These are phyloP conservation scores for Taphrina flavorubra DNA, from an alignment of 1,139 yeast species.

Conservation along the genomic window DNA sequence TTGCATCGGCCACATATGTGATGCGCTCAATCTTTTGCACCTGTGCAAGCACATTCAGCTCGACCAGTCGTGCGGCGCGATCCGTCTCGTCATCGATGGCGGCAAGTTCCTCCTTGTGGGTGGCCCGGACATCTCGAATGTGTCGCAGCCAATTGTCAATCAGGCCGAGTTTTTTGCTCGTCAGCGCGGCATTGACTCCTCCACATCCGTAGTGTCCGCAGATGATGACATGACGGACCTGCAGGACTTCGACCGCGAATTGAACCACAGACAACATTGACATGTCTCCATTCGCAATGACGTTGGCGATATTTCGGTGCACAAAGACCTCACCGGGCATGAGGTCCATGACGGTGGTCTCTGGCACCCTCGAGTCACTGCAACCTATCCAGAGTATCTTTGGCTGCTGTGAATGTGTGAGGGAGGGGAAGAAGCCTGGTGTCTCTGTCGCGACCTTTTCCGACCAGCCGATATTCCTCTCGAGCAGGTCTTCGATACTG, in stretches of 20 bases:
- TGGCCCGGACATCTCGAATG: conserved; percentile 71
- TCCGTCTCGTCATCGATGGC: conserved; percentile 54
- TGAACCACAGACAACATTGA: conserved; percentile 83
- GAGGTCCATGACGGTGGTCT: conserved; percentile 68
- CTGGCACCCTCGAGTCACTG: conserved; percentile 90
- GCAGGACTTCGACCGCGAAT: conserved; percentile 85
- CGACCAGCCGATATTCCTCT: conserved; percentile 72
- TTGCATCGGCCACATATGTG: conserved; percentile 75
- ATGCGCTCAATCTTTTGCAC: conserved; percentile 65
- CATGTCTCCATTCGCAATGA: conserved; percentile 72
- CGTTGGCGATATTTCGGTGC: conserved; percentile 90
- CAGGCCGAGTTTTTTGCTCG: conserved; percentile 70
- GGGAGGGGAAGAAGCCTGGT: conserved; percentile 69
- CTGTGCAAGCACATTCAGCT: conserved; percentile 75
- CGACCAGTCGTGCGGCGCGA: conserved; percentile 71
- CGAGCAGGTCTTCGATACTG: conserved; percentile 52
- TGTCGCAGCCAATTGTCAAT: conserved; percentile 80
- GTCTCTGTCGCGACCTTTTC: conserved; percentile 63
- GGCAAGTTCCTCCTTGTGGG: conserved; percentile 56
- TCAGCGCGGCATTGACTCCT: conserved; percentile 86
- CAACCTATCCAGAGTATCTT: conserved; percentile 97
- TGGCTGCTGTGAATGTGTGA: conserved; percentile 87
- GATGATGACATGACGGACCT: conserved; percentile 80
- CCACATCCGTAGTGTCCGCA: conserved; percentile 99
- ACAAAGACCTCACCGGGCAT: conserved; percentile 91